Evolutionary conservation across 176 grass and related monocot species (phyloP), one percentile per base, ranked within the genome.

Genomic region (Hordeum vulgare): DNA sequence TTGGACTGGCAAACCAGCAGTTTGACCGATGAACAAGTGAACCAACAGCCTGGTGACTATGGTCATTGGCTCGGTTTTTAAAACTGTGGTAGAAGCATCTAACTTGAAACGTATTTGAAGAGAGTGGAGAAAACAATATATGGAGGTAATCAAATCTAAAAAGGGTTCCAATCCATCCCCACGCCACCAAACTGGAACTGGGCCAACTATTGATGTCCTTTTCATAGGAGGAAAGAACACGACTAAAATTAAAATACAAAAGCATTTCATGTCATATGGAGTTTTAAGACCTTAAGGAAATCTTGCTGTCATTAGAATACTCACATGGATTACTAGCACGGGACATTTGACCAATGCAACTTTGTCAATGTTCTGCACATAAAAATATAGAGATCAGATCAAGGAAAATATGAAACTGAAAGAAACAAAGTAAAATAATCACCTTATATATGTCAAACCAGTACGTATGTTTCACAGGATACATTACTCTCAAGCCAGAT

Each of bases 371-470:
- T 98, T 98, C 96, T 98, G 93, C 87, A 95, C 37, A 88, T 3
- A 82, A 17, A 81, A 49, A 80, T 66, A 42, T 49, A 69, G 45
- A 35, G 36, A 60, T 81, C 61, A 84, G 87, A 79, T 83, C 45
- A 60, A 83, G 40, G 49, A 66, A 75, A 82, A 25, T 10, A 68
- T 33, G 12, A 61, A 33, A 85, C 17, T 36, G 6, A 53, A 36
- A 87, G 11, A 69, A 61, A 83, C 11, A 58, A 58, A 76, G 54
- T 85, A 83, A 53, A 53, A 15, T 53, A 82, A 61, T 60, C 23
- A 98, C 95, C 95, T 98, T 98, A 59, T 98, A 98, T 83, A 97
- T 97, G 84, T 97, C 95, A 53, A 97, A 97, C 92, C 95, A 97
- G 74, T 97, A 97, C 67, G 95, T 92, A 87, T 90, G 90, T 68